Evolutionary conservation across 2,329 filamentous ascomycete species (phyloP).

Genomic region (Niveomyces coronatus): DNA sequence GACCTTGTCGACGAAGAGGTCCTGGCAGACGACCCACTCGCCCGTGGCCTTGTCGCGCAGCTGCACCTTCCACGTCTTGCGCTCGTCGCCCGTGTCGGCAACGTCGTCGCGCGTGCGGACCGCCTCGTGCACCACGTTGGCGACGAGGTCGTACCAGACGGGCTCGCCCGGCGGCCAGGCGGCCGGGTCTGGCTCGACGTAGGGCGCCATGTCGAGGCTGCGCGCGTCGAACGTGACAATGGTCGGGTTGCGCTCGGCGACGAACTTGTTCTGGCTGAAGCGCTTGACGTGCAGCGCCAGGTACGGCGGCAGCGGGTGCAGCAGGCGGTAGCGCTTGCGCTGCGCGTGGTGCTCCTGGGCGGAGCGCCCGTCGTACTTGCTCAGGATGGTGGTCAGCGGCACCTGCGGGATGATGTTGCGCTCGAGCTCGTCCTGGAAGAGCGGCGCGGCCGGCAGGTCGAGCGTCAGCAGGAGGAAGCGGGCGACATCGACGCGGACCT

Average conservation of each 20-base stretch:
- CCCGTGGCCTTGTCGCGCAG: constrained; percentile 69
- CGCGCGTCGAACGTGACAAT: constrained; percentile 92
- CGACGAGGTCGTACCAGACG: constrained; percentile 89
- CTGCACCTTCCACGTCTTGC: constrained; percentile 90
- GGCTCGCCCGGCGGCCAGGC: constrained; percentile 65
- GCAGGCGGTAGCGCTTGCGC: constrained; percentile 76
- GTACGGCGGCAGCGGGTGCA: constrained; percentile 85
- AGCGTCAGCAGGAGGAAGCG: constrained; percentile 89
- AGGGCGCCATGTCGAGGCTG: constrained; percentile 75
- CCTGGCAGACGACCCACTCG: constrained; percentile 90
- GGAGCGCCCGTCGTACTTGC: constrained; percentile 84
- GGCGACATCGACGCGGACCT: constrained; percentile 64
- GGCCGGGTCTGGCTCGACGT: constrained; percentile 76
- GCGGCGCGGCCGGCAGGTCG: constrained; percentile 79
- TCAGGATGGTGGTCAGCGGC: constrained; percentile 69
- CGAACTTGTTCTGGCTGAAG: constrained; percentile 94
- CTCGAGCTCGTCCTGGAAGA: constrained; percentile 92
- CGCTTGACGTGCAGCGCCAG: constrained; percentile 94
- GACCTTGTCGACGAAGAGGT: constrained; percentile 83
- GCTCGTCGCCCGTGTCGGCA: constrained; percentile 77
- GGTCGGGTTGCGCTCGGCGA: constrained; percentile 89
- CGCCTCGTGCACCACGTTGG: constrained; percentile 85
- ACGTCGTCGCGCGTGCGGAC: constrained; percentile 72
- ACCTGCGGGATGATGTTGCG: constrained; percentile 95
- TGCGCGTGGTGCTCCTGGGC: constrained; percentile 85